A percentile compares a stretch with the other conserved stretches of the same genome.
These are phyloP conservation scores for Penicillium roqueforti DNA, from an alignment of 495 filamentous ascomycete genomes.

Conservation along the genomic window DNA sequence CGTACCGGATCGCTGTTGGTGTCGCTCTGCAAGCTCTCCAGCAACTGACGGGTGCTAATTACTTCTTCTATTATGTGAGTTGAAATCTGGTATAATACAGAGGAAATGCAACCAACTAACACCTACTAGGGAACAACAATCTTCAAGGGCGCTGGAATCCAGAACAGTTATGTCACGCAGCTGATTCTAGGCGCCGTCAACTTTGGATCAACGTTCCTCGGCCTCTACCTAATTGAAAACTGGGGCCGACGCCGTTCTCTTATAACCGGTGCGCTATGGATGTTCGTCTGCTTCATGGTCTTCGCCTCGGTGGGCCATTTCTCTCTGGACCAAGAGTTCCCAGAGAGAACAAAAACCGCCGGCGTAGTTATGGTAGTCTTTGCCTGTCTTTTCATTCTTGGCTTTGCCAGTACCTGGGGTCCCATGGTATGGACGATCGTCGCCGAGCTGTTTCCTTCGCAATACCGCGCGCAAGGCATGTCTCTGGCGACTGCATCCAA, in stretches of 20 bases:
- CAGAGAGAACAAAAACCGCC: conserved; percentile 50
- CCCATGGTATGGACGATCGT: conserved; percentile 78
- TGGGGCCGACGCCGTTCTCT: conserved; percentile 66
- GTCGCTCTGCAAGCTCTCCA: conserved; percentile 56
- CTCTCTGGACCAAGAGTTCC: conserved; percentile 47
- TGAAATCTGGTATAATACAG: neutral
- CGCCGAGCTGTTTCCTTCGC: conserved; percentile 73
- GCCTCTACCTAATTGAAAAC: conserved; percentile 65
- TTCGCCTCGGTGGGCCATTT: conserved; percentile 66
- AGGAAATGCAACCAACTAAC: neutral
- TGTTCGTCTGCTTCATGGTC: conserved; percentile 66
- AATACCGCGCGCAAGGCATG: conserved; percentile 71
- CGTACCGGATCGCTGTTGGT: conserved; percentile 61
- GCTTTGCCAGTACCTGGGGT: conserved; percentile 68
- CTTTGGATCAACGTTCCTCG: conserved; percentile 63
- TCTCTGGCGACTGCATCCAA: conserved; percentile 73
- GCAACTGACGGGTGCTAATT: conserved; percentile 45
- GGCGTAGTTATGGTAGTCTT: conserved; percentile 70
- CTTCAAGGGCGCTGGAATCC: conserved; percentile 62
- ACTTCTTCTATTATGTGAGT: conserved; percentile 69
- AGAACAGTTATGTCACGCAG: conserved; percentile 64
- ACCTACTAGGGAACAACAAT: conserved; percentile 57
- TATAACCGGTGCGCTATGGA: conserved; percentile 62
- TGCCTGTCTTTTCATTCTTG: conserved; percentile 59
- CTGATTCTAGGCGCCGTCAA: conserved; percentile 73